A percentile compares a stretch with the other conserved stretches of the same genome.
phyloP scores from a whole-genome alignment of 2,329 filamentous ascomycete species.

The Nakataea oryzae region DNA sequence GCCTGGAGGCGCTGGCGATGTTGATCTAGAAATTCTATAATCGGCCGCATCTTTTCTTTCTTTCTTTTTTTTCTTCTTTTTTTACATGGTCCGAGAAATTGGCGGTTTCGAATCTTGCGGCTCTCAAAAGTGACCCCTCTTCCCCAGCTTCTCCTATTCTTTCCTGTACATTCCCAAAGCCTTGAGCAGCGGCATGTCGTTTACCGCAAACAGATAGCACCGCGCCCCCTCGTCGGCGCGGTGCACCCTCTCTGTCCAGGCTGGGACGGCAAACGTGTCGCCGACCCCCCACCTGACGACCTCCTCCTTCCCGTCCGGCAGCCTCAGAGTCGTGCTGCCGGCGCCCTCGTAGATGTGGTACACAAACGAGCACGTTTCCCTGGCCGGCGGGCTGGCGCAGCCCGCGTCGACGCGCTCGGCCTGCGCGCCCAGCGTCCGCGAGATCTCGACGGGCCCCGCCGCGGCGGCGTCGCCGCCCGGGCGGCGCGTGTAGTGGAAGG shows the following conservation, averaged over 20 bases:
- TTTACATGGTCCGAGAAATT: no score
- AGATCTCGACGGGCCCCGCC: conserved; percentile 17
- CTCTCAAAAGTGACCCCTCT: no score
- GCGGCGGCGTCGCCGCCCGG: conserved; percentile 12
- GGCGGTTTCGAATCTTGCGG: no score
- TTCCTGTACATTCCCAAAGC: conserved; percentile 13
- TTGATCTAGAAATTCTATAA: not conserved
- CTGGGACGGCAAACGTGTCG: conserved; percentile 43
- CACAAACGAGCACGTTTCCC: conserved; percentile 37
- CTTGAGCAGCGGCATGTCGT: conserved; percentile 23
- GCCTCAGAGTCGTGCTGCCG: conserved; percentile 29
- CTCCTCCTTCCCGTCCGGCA: conserved; percentile 12
- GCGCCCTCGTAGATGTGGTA: conserved; percentile 41
- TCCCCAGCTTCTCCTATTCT: not conserved
- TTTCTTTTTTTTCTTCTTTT: no score
- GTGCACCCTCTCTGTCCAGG: conserved; percentile 39
- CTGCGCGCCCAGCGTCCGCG: conserved; percentile 33
- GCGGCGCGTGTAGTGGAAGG: conserved; percentile 23
- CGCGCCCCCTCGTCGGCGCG: conserved; percentile 18
- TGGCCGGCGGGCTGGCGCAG: conserved; percentile 16
- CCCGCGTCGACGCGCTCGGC: conserved; percentile 35
- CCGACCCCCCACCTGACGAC: conserved; percentile 30
- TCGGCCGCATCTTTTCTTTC: not conserved
- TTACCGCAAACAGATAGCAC: conserved; percentile 22
- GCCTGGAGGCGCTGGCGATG: not conserved